Evolutionary conservation across 1,284 basidiomycete species (phyloP), one percentile per base, ranked within the genome.

Genomic region (Pascua sp.): DNA sequence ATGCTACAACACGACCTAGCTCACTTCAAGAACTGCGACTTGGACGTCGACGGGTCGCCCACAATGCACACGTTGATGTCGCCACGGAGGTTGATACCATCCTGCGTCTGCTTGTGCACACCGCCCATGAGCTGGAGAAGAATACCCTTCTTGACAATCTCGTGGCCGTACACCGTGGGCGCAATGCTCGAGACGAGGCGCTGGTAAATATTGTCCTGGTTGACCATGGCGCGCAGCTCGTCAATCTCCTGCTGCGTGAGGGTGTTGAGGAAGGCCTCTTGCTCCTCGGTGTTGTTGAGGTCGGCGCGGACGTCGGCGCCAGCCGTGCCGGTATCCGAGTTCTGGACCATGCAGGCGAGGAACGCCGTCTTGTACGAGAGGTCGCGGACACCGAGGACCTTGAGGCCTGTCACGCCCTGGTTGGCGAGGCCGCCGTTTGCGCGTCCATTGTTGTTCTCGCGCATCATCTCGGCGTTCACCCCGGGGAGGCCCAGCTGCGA

Each of bases 71-170:
- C 93, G 70, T 98, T 98, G 77, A 98, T 89, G 71, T 99, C 96
- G 2, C 96, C 96, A 77, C 96, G 87, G 16, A 98, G 82, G 73
- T 98, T 86, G 84, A 98, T 98, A 47, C 96, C 96, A 76, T 98
- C 96, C 0, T 83, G 80, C 0, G 95, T 98, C 73, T 93, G 86
- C 76, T 99, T 99, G 80, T 98, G 95, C 11, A 98, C 95, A 46
- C 96, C 96, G n/a, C 96, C 95, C 91, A 99, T 92, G 45, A 99
- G 84, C 73, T 98, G 96, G 12, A 98, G 82, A n/a, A 98, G 79
- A 42, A 99, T 83, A 10, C 96, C 96, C 77, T 98, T 98, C 81
- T 98, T 98, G 67, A 97, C 93, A 54, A 97, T 94, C 71, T 98
- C 94, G 74, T 97, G 94, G 0, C 93, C 95, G 68, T 98, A 99